These are phyloP conservation scores for Zygosaccharomyces lentus DNA, from an alignment of 805 yeast species.

Conservation along the genomic window DNA sequence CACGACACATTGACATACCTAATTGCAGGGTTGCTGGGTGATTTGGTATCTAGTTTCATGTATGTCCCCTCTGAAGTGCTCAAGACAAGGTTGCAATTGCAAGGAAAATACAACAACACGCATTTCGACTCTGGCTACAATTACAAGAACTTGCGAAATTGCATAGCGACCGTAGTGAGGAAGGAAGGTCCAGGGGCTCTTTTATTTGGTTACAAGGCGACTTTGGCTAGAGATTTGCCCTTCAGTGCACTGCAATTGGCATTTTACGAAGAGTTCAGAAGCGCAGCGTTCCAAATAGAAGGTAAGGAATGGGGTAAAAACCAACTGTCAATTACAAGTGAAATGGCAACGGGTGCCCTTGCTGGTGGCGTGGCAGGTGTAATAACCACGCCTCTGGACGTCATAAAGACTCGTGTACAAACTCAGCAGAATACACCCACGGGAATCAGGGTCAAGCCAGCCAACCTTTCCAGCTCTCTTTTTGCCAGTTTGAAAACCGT, in stretches of 20 bases:
- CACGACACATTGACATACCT: conserved; percentile 81
- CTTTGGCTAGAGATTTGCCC: conserved; percentile 87
- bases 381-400: conserved; percentile 87
- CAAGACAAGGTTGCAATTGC: conserved; percentile 88
- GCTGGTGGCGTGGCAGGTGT: conserved; percentile 94
- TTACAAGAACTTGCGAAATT: conserved; percentile 70
- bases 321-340: conserved; percentile 56
- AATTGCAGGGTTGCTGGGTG: conserved; percentile 89
- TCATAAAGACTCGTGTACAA: conserved; percentile 87
- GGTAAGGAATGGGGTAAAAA: conserved; percentile 27
- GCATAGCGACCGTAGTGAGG: conserved; percentile 56
- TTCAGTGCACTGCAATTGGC: conserved; percentile 95
- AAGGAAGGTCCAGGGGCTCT: conserved; percentile 74
- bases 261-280: conserved; percentile 80
- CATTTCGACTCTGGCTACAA: conserved; percentile 80
- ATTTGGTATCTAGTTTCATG: conserved; percentile 77
- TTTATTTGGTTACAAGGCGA: conserved; percentile 91
- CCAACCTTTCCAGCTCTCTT: conserved; percentile 41
- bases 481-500: conserved; percentile 50
- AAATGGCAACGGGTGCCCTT: conserved; percentile 84
- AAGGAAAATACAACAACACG: conserved; percentile 81
- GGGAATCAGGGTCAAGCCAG: conserved; percentile 16
- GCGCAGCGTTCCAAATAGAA: conserved; percentile 46
- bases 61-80: conserved; percentile 95
- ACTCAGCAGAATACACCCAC: conserved; percentile 55